Conservation (phyloP, 805 yeast genomes). For the Zygosaccharomyces siamensis region DNA sequence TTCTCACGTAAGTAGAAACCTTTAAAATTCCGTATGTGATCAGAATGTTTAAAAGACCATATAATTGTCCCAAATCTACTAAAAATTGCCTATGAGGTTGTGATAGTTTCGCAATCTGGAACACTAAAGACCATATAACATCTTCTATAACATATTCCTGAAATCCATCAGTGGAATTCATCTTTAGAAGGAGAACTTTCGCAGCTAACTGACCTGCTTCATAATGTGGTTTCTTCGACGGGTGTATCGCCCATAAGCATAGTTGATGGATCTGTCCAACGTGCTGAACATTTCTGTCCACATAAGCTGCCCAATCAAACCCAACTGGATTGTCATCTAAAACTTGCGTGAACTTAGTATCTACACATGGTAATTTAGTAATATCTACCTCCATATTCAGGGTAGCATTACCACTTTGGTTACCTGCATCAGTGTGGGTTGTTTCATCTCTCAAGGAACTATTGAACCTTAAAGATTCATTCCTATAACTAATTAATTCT, state of each 20-base stretch:
- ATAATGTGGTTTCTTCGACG: constrained; percentile 28
- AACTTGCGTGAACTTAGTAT: constrained; percentile 21
- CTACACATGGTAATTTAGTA: constrained; percentile 21
- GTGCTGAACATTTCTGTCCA: constrained; percentile 26
- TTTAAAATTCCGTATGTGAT: constrained; percentile 43
- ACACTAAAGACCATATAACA: constrained; percentile 34
- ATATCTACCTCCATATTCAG: constrained; percentile 39
- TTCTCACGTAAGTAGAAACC: constrained; percentile 59
- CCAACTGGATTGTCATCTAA: constrained; percentile 29
- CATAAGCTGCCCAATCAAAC: constrained; percentile 32
- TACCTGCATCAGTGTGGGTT: constrained; percentile 34
- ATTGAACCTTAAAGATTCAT: constrained; percentile 64
- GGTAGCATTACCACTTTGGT: constrained; percentile 11
- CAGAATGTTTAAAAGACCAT: constrained; percentile 42
- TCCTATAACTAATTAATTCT: constrained; percentile 58
- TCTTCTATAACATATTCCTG: constrained; percentile 37
- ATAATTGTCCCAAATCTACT: constrained; percentile 35
- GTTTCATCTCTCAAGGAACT: constrained; percentile 27
- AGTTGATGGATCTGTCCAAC: constrained; percentile 28
- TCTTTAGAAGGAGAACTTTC: constrained; percentile 26
- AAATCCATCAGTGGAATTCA: constrained; percentile 26
- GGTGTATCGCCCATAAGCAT: constrained; percentile 33
- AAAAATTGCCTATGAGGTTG: constrained; percentile 23
- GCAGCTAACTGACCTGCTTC: constrained; percentile 32
- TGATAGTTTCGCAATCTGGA: constrained; percentile 35